Conservation (phyloP, 768 basidiomycete species). For the Termitomyces sp. region DNA sequence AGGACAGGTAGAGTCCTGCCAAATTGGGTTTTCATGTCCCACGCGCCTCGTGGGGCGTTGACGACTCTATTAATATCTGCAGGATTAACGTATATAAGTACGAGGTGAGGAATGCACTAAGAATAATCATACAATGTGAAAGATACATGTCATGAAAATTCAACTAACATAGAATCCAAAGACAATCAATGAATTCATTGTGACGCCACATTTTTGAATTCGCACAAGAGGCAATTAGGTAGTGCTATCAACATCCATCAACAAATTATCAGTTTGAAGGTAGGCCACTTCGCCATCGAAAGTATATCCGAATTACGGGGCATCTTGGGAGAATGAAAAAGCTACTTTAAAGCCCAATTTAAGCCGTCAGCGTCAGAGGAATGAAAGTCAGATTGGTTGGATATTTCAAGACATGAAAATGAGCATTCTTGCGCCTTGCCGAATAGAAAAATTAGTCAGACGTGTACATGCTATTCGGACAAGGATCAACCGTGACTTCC, state of each 20-base stretch:
- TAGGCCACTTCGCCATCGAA: neutral
- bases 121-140: neutral
- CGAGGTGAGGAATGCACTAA: neutral
- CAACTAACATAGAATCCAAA: neutral
- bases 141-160: neutral
- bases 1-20: neutral
- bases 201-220: neutral
- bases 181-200: neutral
- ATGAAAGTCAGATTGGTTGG: conserved; percentile 1
- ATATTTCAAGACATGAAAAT: conserved; percentile 27
- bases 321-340: neutral
- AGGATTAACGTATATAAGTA: neutral
- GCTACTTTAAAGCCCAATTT: neutral
- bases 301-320: neutral
- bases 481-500: conserved; percentile 8
- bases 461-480: conserved; percentile 35
- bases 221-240: neutral
- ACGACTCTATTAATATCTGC: neutral
- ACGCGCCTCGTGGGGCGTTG: neutral
- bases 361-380: neutral
- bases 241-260: neutral
- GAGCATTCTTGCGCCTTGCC: conserved; percentile 50
- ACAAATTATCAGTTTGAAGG: neutral
- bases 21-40: conserved; percentile 3
- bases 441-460: conserved; percentile 45